Percentiles rank a stretch among this genome's conserved stretches.
Evolutionary conservation across 2,329 filamentous ascomycete genomes (phyloP).

Genomic region (Cercospora berteroae): DNA sequence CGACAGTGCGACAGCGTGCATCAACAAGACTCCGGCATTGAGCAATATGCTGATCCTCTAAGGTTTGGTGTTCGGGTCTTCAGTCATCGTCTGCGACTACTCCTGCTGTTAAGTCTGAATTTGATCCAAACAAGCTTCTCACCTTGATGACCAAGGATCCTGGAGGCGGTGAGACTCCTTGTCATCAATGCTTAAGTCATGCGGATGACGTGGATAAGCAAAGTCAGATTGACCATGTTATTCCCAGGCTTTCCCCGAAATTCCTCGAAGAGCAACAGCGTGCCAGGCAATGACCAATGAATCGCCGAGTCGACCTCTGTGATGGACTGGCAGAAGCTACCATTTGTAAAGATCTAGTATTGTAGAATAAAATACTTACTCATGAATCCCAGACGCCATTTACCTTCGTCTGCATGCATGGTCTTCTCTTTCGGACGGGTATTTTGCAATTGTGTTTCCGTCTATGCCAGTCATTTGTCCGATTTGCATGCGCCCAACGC

Average conservation of each 20-base stretch:
- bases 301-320: neutral
- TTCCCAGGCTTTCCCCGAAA: neutral
- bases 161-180: neutral
- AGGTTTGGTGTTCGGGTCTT: neutral
- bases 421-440: neutral
- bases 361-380: neutral
- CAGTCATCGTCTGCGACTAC: neutral
- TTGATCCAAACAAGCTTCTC: neutral
- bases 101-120: too few relatives aligned
- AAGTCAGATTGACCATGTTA: neutral
- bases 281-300: neutral
- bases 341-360: neutral
- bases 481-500: slow-evolving; percentile 1
- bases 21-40: neutral
- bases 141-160: neutral
- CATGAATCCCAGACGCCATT: neutral
- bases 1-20: neutral
- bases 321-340: neutral
- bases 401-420: neutral
- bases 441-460: neutral
- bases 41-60: neutral
- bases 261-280: neutral
- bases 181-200: neutral
- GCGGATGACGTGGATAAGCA: neutral
- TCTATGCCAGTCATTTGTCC: neutral